Evolutionary conservation across 345 rosid species (phyloP), one percentile per base, ranked within the genome.

Genomic region (Lumnitzera racemosa): DNA sequence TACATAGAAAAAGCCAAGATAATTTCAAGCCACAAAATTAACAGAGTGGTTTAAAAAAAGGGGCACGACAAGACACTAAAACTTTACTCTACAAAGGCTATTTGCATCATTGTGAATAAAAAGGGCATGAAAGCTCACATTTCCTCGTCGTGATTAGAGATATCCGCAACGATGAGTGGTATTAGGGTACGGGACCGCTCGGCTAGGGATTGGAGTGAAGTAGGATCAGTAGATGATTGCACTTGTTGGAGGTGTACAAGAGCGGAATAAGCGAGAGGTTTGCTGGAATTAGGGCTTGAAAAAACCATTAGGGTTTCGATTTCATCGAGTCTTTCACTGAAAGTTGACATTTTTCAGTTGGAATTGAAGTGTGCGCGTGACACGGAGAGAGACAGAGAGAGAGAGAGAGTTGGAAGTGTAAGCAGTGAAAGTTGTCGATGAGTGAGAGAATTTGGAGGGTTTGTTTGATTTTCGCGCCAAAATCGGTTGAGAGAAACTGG

Each of bases 61-160:
- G 2, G 67, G 23, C 2, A 13, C 15, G 5, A 16, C 10, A 9
- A 55, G 47, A 56, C 31, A 27, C 31, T 27, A 27, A 27, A 27
- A 5, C 31, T 27, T 27, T 27, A 2, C 31, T 27, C 5, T 27
- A 3, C 31, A 27, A 27, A 27, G 31, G 31, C 31, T 27, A 27
- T 27, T 27, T 1, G 31, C 1, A 9, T 3, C 43, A 16, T 58
- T 7, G 12, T 20, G 20, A 20, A 20, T 20, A 20, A 20, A 20
- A 20, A 20, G 46, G 12, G 31, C 14, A 11, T 13, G 56, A 24
- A 31, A 48, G 56, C 70, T 48, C 74, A 80, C 85, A 62, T 72
- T 78, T 82, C 81, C 63, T 82, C 83, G 24, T 85, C 76, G 0
- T 67, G 79, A 11, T 59, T 56, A 2, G 56, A 62, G 51, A 80